These are phyloP conservation scores for Botrytis fragariae DNA, from an alignment of 2,329 filamentous ascomycete genomes.

Conservation along the genomic window DNA sequence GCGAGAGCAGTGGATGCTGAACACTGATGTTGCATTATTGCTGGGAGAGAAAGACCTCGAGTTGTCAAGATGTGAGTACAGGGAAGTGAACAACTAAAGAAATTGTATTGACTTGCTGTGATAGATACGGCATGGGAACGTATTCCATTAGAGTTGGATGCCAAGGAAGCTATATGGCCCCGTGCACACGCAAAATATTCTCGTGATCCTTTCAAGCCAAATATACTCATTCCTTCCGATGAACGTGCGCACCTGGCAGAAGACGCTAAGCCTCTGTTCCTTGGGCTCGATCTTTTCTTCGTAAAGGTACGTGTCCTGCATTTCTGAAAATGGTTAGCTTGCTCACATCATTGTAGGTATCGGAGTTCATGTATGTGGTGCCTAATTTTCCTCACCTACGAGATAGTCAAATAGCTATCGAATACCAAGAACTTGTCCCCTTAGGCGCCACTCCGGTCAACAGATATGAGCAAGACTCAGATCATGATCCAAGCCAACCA, in stretches of 20 bases:
- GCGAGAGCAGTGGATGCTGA: constrained; percentile 66
- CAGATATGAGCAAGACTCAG: constrained; percentile 61
- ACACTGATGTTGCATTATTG: constrained; percentile 61
- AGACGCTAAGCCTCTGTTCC: constrained; percentile 11
- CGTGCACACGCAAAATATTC: constrained; percentile 57
- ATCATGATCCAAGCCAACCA: constrained; percentile 48
- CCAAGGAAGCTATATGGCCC: constrained; percentile 59
- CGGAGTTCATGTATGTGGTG: constrained; percentile 59
- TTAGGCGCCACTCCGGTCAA: constrained; percentile 23
- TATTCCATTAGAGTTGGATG: constrained; percentile 50
- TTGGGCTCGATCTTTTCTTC: constrained; percentile 62
- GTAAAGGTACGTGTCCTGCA: constrained; percentile 51
- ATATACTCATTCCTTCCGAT: background rate
- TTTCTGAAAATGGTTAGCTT: background rate
- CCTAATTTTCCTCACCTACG: constrained; percentile 58
- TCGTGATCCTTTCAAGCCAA: background rate
- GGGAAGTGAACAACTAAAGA: background rate
- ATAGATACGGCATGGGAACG: constrained; percentile 59
- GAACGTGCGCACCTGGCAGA: constrained; percentile 1
- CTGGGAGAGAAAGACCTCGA: constrained; percentile 63
- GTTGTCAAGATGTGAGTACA: constrained; percentile 55
- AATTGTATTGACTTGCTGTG: constrained; percentile 22
- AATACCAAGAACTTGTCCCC: constrained; percentile 51
- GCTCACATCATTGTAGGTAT: constrained; percentile 45
- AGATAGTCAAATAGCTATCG: constrained; percentile 53